Base-by-base conservation (phyloP, 2,329 filamentous ascomycete species). In the Stagonosporopsis rhizophila region DNA sequence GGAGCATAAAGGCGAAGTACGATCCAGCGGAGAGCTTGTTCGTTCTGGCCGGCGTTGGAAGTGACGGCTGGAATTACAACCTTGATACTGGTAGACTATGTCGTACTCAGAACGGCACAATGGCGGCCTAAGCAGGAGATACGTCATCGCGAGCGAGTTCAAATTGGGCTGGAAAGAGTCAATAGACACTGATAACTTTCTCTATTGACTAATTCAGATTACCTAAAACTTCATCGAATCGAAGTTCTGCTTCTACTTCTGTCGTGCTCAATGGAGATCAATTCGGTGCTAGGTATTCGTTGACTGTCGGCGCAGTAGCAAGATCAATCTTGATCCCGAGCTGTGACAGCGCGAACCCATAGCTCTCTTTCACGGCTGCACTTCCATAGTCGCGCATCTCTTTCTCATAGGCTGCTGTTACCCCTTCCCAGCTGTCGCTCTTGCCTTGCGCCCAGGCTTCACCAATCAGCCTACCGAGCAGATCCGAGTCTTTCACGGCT, bases 301-400 rank as follows among this genome's bases (percentile, higher is more conserved):
- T 61, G 6, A 68, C 47, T 1, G 50, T 60, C 0, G 59, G 52
- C 14, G 62, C 52, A 3, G 52, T 59, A 15, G 62, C 51, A 37
- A 58, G 35, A 48, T 72, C 67, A 51, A 67, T 60, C 27, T 63
- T 53, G 1, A 58, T 47, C 1, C 61, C 66, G 23, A 68, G 68
- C 14, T 55, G 46, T 5, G 12, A 42, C 8, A 34, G 20, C 6
- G 69, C 66, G 11, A 66, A 60, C 1, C 72, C 76, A 61, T 86
- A 88, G 52, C 85, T 88, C 40, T 71, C 61, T 25, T 71, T 67
- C 11, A 89, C 87, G 2, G 69, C 72, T 50, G 68, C 70, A 37
- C 64, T 71, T 2, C 62, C 74, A 54, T 77, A 75, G 8, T 71
- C 61, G 12, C 73, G 66, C 74, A 77, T 76, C 44, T 70, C 72